Evolutionary conservation across 306 rosid species (phyloP).

Genomic region (Hippophae gyantsensis): DNA sequence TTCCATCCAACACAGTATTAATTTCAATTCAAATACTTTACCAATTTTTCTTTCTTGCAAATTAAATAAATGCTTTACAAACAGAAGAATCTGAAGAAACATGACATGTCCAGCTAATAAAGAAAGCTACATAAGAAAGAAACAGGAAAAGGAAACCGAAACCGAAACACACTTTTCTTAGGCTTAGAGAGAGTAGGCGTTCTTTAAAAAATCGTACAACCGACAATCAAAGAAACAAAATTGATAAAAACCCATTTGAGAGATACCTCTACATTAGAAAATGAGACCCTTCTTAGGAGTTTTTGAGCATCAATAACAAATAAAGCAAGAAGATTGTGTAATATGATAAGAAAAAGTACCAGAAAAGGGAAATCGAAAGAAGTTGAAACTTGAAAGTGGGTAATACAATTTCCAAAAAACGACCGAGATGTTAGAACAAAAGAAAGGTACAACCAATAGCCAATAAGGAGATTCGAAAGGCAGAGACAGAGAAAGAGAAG

Average conservation of each 20-base stretch:
- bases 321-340: background rate
- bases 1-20: too few species aligned
- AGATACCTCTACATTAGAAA: conserved; percentile 3
- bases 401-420: too few species aligned
- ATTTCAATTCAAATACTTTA: conserved; percentile 1
- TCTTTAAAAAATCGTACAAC: background rate
- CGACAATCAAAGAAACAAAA: background rate
- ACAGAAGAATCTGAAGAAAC: too few species aligned
- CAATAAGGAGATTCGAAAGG: conserved; percentile 32
- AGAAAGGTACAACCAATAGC: background rate
- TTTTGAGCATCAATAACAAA: conserved; percentile 1
- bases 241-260: conserved; percentile 10
- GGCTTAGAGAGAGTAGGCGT: background rate
- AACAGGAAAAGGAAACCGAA: too few species aligned
- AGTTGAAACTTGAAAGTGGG: conserved; percentile 9
- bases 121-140: background rate
- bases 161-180: conserved; percentile 1
- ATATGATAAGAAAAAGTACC: conserved; percentile 14
- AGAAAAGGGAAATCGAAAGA: conserved; percentile 23
- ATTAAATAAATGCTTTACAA: too few species aligned
- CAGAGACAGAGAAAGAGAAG: conserved; percentile 1
- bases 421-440: too few species aligned
- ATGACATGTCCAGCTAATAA: too few species aligned
- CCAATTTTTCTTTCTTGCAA: background rate
- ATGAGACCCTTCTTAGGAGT: conserved; percentile 5